Percentiles rank a stretch among this genome's conserved stretches.
Conservation (phyloP, 208 protist genomes). For the Leishmania tarentolae region DNA sequence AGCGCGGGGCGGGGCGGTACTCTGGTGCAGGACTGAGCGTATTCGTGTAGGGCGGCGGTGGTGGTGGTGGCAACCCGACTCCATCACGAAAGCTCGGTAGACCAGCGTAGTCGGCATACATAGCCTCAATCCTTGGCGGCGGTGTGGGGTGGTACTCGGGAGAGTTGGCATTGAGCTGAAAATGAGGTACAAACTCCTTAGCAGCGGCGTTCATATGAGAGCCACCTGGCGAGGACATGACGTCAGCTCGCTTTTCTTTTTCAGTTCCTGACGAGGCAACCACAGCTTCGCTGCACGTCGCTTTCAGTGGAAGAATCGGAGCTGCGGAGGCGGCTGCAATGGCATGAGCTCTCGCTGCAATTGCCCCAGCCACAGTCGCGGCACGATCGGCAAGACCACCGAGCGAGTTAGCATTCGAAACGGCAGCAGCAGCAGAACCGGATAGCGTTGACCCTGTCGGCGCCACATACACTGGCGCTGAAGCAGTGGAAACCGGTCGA, state of each 20-base stretch:
- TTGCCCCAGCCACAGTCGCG: conserved; percentile 22
- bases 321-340: conserved; percentile 1
- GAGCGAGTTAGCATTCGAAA: neutral
- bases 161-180: conserved; percentile 44
- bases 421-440: neutral
- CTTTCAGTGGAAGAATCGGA: neutral
- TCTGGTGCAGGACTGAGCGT: conserved; percentile 17
- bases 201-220: conserved; percentile 78
- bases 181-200: conserved; percentile 74
- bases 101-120: conserved; percentile 12
- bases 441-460: neutral
- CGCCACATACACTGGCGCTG: neutral
- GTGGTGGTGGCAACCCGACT: conserved; percentile 13
- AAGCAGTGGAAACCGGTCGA: neutral
- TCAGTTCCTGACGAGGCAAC: neutral
- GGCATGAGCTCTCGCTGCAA: conserved; percentile 20
- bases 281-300: neutral
- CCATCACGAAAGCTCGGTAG: neutral
- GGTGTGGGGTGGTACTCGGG: conserved; percentile 50
- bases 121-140: conserved; percentile 12
- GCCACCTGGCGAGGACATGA: conserved; percentile 25
- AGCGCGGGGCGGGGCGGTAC: conserved; percentile 42
- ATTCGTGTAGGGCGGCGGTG: conserved; percentile 35
- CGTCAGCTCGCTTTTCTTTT: conserved; percentile 1
- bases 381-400: conserved; percentile 1